Evolutionary conservation across 2,329 filamentous ascomycete genomes (phyloP), one percentile per base, ranked within the genome.

Genomic region (Bipolaris cookei): DNA sequence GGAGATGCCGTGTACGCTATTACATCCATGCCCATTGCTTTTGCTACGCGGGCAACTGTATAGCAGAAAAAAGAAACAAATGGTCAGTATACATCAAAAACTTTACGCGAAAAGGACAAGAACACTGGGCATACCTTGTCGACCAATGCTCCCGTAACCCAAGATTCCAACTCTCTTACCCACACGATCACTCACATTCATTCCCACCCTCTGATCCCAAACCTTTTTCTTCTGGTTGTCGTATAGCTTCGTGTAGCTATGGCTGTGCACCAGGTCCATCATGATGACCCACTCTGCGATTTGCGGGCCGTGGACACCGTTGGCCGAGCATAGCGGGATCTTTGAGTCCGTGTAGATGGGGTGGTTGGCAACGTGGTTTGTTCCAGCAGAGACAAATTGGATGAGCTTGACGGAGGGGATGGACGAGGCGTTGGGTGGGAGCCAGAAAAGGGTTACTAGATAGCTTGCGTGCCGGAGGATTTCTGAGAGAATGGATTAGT

Each of bases 1-100:
- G 88, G 84, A 23, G 85, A 85, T 0, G 90, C 86, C 0, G 90
- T 94, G 78, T 90, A 92, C 0, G 90, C 90, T 69, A 92, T 81
- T 0, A 94, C 84, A 25, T 86, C 81, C 83, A 91, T 88, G 16
- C 90, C 90, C 66, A 91, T 75, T 2, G 88, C 87, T 13, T 80
- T 81, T 10, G 84, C 84, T 3, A 91, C 81, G 23, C 80, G 79
- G 32, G 80, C 84, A 38, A 84, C 83, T 83, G 42, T 16, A 16
- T 21, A 11, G 10, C 3, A 30, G 21, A 21, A 23, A 10, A 8
- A 32, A 14, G 30, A 23, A 13, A 13, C 4, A 13, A 30, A 30
- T 30, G 28, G 20, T 37, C 20, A 25, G 6, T 47, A 11, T 3
- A 50, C 23, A 18, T 11, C 14, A 3, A 1, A 2, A n/a, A n/a